These are phyloP conservation scores for Fusarium clavum DNA, from an alignment of 2,329 filamentous ascomycete genomes.

Conservation along the genomic window DNA sequence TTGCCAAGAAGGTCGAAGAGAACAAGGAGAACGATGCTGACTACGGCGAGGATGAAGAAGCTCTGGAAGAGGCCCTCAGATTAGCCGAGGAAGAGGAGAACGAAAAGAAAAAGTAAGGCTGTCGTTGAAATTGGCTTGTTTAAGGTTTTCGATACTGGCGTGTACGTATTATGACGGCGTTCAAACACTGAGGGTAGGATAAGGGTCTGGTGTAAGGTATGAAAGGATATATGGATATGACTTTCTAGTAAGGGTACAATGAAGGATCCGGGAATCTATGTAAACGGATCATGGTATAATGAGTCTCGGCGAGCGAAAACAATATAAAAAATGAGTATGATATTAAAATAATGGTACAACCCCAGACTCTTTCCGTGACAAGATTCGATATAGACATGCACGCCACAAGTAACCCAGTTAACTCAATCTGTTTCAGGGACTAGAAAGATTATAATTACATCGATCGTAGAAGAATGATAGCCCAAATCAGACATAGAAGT, in stretches of 20 bases:
- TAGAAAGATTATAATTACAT: background rate
- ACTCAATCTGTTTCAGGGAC: background rate
- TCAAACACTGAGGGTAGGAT: constrained; percentile 24
- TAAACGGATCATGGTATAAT: constrained; percentile 4
- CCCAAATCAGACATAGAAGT: background rate
- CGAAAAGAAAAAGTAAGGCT: constrained; percentile 33
- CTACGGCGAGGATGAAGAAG: constrained; percentile 51
- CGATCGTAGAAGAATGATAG: background rate
- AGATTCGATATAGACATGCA: background rate
- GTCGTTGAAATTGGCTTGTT: background rate
- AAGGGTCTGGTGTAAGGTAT: constrained; percentile 9
- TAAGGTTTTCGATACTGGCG: constrained; percentile 9
- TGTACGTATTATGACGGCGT: constrained; percentile 35
- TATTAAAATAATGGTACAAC: background rate
- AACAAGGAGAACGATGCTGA: constrained; percentile 49
- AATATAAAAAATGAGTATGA: background rate
- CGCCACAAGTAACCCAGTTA: background rate
- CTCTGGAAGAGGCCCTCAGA: constrained; percentile 52
- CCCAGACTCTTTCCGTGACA: background rate
- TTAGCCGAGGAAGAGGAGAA: constrained; percentile 47
- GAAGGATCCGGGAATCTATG: constrained; percentile 31
- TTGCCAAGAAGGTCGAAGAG: constrained; percentile 25
- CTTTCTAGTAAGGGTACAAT: constrained; percentile 24
- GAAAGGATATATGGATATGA: constrained; percentile 10
- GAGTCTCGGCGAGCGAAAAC: background rate